Evolutionary conservation across 192 early-diverging fungal species (phyloP).

Genomic region (Mortierella hygrophila): DNA sequence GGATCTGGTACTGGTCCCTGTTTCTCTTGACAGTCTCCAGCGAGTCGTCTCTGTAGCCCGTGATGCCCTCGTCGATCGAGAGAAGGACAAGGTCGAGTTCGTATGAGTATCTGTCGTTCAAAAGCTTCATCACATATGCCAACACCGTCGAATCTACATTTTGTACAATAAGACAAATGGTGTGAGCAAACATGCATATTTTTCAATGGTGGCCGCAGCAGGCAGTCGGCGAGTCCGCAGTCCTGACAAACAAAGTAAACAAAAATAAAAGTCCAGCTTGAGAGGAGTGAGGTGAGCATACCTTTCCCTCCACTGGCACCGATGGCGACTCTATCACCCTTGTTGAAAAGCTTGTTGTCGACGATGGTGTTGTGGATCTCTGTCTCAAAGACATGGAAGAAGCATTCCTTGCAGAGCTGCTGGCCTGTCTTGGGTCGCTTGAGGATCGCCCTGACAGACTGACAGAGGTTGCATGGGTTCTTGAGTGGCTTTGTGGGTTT

Average conservation of each 20-base stretch:
- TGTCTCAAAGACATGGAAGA: constrained; percentile 93
- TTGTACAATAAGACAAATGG: too few species aligned
- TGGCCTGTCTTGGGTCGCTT: constrained; percentile 94
- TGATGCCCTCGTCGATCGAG: constrained; percentile 97
- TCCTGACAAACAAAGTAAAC: constrained; percentile 7
- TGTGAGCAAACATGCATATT: not conserved
- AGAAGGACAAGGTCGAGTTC: constrained; percentile 92
- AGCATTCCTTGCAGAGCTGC: constrained; percentile 91
- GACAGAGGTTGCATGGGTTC: constrained; percentile 67
- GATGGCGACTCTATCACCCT: constrained; percentile 93
- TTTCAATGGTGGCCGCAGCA: not conserved
- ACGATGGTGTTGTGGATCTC: constrained; percentile 95
- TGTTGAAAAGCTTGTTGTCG: constrained; percentile 83
- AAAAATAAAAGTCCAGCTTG: constrained; percentile 5
- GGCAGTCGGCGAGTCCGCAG: not conserved
- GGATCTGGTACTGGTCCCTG: constrained; percentile 92
- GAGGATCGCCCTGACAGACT: constrained; percentile 78
- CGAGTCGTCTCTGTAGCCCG: constrained; percentile 98
- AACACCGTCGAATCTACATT: constrained; percentile 92
- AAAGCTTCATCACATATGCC: constrained; percentile 92
- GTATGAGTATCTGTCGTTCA: constrained; percentile 95
- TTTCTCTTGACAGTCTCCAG: constrained; percentile 98
- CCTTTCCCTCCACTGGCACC: constrained; percentile 95
- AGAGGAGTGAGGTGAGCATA: constrained; percentile 22
- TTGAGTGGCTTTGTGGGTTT: constrained; percentile 31